Percentiles rank a stretch among this genome's conserved stretches.
These are phyloP conservation scores for Luffa aegyptiaca DNA, from an alignment of 306 rosid genomes.

Conservation along the genomic window DNA sequence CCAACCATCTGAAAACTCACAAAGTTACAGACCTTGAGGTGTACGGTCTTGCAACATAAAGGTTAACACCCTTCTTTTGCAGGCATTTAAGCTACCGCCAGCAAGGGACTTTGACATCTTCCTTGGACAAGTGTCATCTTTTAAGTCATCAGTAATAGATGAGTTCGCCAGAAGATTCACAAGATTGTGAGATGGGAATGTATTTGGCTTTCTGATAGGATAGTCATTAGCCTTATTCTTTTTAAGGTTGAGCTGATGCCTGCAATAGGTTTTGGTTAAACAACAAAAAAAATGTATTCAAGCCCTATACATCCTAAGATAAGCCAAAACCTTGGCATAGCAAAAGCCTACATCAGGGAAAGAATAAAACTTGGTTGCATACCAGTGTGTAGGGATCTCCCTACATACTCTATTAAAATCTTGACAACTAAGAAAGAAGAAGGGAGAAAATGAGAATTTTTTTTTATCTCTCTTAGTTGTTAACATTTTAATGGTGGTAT, in stretches of 20 bases:
- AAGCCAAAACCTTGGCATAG: not conserved
- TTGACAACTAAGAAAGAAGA: too few species aligned
- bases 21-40: conserved; percentile 54
- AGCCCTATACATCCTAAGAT: not conserved
- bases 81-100: conserved; percentile 75
- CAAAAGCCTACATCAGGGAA: not conserved
- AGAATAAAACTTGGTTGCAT: too few species aligned
- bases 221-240: conserved; percentile 45
- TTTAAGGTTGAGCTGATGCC: conserved; percentile 71
- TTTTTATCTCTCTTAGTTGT: too few species aligned
- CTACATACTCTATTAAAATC: too few species aligned
- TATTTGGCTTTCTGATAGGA: conserved; percentile 35
- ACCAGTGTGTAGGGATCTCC: too few species aligned
- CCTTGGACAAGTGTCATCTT: conserved; percentile 41
- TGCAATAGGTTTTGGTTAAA: conserved; percentile 26
- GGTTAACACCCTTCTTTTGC: conserved; percentile 55
- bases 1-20: not conserved
- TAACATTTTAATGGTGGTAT: too few species aligned
- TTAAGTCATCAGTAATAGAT: conserved; percentile 39
- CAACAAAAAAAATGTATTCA: not conserved
- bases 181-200: conserved; percentile 28
- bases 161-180: conserved; percentile 29
- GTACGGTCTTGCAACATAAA: conserved; percentile 44
- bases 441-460: too few species aligned
- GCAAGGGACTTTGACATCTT: conserved; percentile 64